Evolutionary conservation across 257 asterid genomes (phyloP).

Genomic region (Cordia subcordata): DNA sequence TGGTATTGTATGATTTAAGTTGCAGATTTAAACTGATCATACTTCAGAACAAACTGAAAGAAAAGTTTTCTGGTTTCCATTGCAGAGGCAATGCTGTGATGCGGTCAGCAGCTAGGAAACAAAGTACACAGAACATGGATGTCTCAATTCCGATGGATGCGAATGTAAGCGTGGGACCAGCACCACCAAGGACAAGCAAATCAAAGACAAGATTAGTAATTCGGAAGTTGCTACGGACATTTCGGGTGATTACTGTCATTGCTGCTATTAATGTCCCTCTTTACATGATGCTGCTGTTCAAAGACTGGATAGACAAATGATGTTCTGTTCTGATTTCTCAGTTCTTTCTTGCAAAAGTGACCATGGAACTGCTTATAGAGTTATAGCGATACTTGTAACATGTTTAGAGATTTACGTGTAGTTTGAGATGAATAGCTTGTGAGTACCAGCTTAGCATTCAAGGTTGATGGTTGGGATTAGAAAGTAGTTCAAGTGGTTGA

Average conservation of each 20-base stretch:
- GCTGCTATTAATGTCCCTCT: conserved; percentile 77
- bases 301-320: conserved; percentile 90
- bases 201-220: conserved; percentile 44
- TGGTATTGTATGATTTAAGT: too few species aligned
- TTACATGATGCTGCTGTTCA: conserved; percentile 76
- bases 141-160: conserved; percentile 28
- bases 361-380: not conserved
- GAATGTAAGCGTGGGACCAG: conserved; percentile 48
- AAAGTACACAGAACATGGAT: conserved; percentile 31
- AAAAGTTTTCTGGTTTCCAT: not conserved
- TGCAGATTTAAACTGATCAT: too few species aligned
- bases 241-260: conserved; percentile 43
- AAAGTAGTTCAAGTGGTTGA: too few species aligned
- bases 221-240: conserved; percentile 53
- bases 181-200: conserved; percentile 34
- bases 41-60: not conserved
- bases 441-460: too few species aligned
- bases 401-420: too few species aligned
- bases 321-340: not conserved
- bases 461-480: too few species aligned
- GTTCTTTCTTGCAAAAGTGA: not conserved
- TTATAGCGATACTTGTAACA: not conserved
- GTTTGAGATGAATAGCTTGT: too few species aligned
- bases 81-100: conserved; percentile 78
- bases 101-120: conserved; percentile 62